These are phyloP conservation scores for Carex littledalei DNA, from an alignment of 176 grass and related monocot species.

Conservation along the genomic window DNA sequence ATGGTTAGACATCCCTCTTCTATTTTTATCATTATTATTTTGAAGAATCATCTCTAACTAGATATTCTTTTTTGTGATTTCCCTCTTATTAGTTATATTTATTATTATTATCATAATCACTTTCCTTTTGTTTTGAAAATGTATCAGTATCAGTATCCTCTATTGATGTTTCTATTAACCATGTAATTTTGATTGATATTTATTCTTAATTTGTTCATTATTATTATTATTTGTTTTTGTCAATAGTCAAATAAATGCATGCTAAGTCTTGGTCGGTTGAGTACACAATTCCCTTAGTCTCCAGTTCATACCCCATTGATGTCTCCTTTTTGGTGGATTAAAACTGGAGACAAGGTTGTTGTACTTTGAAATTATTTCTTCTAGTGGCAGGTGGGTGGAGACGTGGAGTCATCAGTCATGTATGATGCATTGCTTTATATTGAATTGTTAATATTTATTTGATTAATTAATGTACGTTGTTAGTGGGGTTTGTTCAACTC, in stretches of 20 bases:
- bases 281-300: background rate
- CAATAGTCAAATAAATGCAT: conserved; percentile 17
- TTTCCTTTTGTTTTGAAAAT: background rate
- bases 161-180: conserved; percentile 6
- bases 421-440: background rate
- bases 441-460: background rate
- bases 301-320: background rate
- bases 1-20: conserved; percentile 23
- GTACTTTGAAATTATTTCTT: background rate
- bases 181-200: conserved; percentile 21
- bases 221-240: background rate
- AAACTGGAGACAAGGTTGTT: background rate
- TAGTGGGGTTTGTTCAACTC: conserved; percentile 6
- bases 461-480: background rate
- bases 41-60: conserved; percentile 16
- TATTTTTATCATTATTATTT: conserved; percentile 18
- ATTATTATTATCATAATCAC: conserved; percentile 1
- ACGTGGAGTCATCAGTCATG: background rate
- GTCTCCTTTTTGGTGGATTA: background rate
- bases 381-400: background rate
- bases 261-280: conserved; percentile 12
- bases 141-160: background rate
- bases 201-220: conserved; percentile 6
- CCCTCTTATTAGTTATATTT: conserved; percentile 3
- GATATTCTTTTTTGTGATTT: conserved; percentile 20